Conservation (phyloP, 768 basidiomycete genomes). For the Rhizopogon vinicolor region DNA sequence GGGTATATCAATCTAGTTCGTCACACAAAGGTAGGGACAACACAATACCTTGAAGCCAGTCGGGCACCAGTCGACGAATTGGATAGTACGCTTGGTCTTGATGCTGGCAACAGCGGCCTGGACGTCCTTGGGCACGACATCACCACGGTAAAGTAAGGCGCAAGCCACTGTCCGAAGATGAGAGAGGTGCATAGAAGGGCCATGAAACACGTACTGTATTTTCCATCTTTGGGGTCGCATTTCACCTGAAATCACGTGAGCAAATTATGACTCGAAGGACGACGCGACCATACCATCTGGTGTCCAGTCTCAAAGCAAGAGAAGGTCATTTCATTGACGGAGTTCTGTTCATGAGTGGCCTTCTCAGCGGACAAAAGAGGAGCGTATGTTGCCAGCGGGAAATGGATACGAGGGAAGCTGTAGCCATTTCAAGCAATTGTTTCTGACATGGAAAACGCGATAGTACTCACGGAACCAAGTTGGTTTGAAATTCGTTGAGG, state of each 20-base stretch:
- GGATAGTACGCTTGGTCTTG: constrained; percentile 97
- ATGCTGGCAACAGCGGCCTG: constrained; percentile 89
- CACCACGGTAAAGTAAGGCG: constrained; percentile 89
- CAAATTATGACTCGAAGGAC: not conserved
- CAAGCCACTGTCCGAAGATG: constrained; percentile 66
- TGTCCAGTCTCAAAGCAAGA: constrained; percentile 96
- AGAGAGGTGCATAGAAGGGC: constrained; percentile 1
- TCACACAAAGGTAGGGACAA: not conserved
- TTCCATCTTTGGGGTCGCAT: constrained; percentile 96
- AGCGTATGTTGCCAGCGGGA: constrained; percentile 95
- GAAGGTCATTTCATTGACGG: constrained; percentile 97
- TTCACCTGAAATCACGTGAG: constrained; percentile 39
- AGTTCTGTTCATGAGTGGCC: constrained; percentile 95
- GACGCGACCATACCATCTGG: constrained; percentile 71
- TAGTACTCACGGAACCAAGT: constrained; percentile 84
- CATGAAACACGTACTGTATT: constrained; percentile 75
- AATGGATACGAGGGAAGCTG: constrained; percentile 97
- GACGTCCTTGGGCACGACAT: constrained; percentile 95
- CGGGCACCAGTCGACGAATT: constrained; percentile 98
- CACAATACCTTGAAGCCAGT: constrained; percentile 83
- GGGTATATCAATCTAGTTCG: constrained; percentile 16
- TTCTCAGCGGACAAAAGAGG: constrained; percentile 95
- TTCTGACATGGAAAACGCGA: not conserved
- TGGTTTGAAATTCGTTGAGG: constrained; percentile 97
- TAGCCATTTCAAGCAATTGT: constrained; percentile 1